Base-by-base conservation (phyloP, 75 land plant genomes). In the Azolla pinnata region DNA sequence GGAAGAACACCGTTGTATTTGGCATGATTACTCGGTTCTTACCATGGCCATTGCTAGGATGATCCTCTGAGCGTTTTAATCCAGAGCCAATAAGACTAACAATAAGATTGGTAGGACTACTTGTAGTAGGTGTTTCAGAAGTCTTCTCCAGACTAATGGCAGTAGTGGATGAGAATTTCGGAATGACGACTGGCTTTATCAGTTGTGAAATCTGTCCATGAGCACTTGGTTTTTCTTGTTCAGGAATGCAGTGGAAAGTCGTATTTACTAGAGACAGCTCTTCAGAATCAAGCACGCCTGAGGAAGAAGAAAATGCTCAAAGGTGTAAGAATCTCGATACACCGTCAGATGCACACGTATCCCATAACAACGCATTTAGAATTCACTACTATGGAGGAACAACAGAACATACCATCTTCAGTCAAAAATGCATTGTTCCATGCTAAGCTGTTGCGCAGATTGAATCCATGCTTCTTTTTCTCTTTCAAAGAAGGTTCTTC, bases 371-470 rank as follows among this genome's bases (percentile, higher is more conserved):
- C 42, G 42, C 7, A 38, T 38, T 38, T 7, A 38, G 42, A 7
- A 38, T 38, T 38, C 42, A 38, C 10, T 7, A 8, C 40, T 24
- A 30, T 19, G 32, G 5, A 16, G 16, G 35, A 31, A 34, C n/a
- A 16, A 5, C 40, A 57, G 18, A 30, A 12, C 23, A 17, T 8
- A 80, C 96, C 96, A 76, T 76, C 96, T 65, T 69, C 79, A 9
- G 91, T 86, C 40, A 86, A 85, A 60, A 89, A 89, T 9, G 96
- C 96, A 60, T 70, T 83, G 57, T 90, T 82, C 96, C 96, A 90
- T 1, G 96, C 96, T 53, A 90, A 61, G 69, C 92, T 87, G 66
- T 90, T 83, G 7, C 96, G 79, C 69, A 90, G 66, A 54, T 83
- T 86, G 47, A 44, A 78, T 18, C 51, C 49, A 62, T 65, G 64